phyloP scores from a whole-genome alignment of 1,284 basidiomycete genomes.

The Tilletia walkeri region DNA sequence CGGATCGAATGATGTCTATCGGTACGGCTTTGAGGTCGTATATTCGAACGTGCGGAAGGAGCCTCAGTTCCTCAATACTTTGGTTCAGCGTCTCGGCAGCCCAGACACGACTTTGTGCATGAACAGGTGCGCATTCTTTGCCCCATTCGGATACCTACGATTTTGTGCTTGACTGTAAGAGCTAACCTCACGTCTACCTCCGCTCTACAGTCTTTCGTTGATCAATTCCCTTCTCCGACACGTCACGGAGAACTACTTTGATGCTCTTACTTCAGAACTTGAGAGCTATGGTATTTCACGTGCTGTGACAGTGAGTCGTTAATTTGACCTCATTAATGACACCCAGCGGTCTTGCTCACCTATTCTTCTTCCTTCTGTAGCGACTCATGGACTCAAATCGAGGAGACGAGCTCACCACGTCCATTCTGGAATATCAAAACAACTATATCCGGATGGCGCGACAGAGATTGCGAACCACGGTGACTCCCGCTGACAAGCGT shows the following conservation, averaged over 20 bases:
- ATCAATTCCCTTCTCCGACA: conserved; percentile 82
- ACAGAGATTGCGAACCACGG: conserved; percentile 72
- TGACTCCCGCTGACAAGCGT: conserved; percentile 57
- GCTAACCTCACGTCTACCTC: neutral
- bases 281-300: conserved; percentile 77
- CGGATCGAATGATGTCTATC: conserved; percentile 25
- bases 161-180: conserved; percentile 1
- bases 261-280: conserved; percentile 72
- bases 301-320: conserved; percentile 57
- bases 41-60: conserved; percentile 44
- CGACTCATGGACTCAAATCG: conserved; percentile 73
- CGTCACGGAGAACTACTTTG: conserved; percentile 72
- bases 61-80: conserved; percentile 44
- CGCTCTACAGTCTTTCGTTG: conserved; percentile 53
- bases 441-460: conserved; percentile 79
- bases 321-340: neutral
- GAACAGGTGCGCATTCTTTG: conserved; percentile 24
- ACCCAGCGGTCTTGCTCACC: no score
- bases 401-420: conserved; percentile 78
- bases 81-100: conserved; percentile 48
- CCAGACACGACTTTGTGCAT: conserved; percentile 52
- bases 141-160: conserved; percentile 34
- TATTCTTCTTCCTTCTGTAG: conserved; percentile 19
- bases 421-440: conserved; percentile 86
- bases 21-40: conserved; percentile 49